These are phyloP conservation scores for Xylariales sp. DNA, from an alignment of 2,329 filamentous ascomycete species.

Conservation along the genomic window DNA sequence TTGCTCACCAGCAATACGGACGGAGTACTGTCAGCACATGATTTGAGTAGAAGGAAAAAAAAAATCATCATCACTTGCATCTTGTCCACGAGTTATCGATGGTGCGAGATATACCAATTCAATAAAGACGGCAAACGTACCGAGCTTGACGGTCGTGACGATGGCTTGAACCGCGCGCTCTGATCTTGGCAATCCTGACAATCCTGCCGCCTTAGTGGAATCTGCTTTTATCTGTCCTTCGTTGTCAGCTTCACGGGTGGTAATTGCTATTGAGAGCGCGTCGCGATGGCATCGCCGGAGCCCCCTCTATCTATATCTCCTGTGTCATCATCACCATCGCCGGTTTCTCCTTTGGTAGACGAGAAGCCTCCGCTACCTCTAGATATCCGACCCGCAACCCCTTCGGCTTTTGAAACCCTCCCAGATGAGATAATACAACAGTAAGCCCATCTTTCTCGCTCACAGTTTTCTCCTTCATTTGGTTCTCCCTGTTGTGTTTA, in stretches of 20 bases:
- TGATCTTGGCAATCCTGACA: conserved; percentile 25
- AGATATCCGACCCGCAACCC: conserved; percentile 18
- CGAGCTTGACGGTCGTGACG: conserved; percentile 9
- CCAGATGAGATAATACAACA: conserved; percentile 78
- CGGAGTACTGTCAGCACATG: conserved; percentile 9
- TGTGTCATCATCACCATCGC: conserved; percentile 5
- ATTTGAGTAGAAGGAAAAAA: conserved; percentile 1
- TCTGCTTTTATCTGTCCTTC: conserved; percentile 2
- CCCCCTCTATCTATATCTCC: conserved; percentile 4
- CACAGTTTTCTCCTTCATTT: conserved; percentile 18
- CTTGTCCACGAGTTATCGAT: conserved; percentile 1
- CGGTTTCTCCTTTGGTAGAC: conserved; percentile 12
- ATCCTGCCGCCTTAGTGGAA: conserved; percentile 6
- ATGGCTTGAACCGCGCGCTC: conserved; percentile 22
- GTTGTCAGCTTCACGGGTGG: conserved; percentile 19
- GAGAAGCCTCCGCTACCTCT: conserved; percentile 35
- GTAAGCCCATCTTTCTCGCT: conserved; percentile 54
- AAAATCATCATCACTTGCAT: not conserved
- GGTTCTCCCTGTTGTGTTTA: conserved; percentile 18
- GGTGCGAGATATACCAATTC: not conserved
- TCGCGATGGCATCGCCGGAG: conserved; percentile 34
- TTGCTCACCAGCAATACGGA: not conserved
- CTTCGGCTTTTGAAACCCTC: conserved; percentile 64
- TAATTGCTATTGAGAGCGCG: conserved; percentile 13
- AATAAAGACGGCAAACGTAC: conserved; percentile 8